Conservation (phyloP, 192 early-diverging fungal genomes). For the Linnemannia exigua region DNA sequence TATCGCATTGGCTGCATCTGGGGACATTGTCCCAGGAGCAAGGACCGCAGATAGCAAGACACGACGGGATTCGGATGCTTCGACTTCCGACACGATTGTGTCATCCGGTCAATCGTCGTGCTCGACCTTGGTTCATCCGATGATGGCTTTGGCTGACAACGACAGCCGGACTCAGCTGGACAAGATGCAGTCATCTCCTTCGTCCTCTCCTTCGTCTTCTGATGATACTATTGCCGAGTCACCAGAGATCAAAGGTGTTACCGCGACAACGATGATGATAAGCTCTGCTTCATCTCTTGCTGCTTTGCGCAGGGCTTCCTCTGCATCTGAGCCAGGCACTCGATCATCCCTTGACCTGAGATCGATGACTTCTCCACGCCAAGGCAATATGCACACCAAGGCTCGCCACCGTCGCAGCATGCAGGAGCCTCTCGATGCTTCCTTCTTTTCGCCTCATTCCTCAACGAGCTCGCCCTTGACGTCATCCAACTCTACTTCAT, state of each 20-base stretch:
- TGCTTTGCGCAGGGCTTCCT: background rate
- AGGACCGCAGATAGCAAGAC: slow-evolving; percentile 2
- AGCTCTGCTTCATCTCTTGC: slow-evolving; percentile 14
- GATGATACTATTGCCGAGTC: background rate
- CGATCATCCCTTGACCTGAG: slow-evolving; percentile 34
- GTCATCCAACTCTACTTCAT: background rate
- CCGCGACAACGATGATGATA: background rate
- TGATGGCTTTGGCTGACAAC: slow-evolving; percentile 2
- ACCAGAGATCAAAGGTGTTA: background rate
- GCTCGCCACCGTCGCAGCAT: slow-evolving; percentile 31
- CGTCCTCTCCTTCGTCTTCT: no score
- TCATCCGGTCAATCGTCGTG: slow-evolving; percentile 39
- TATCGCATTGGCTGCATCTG: background rate
- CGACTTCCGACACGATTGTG: slow-evolving; percentile 34
- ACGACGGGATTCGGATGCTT: slow-evolving; percentile 43
- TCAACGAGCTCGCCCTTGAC: background rate
- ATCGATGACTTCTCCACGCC: slow-evolving; percentile 10
- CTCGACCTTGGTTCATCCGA: slow-evolving; percentile 24
- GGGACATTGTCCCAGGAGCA: background rate
- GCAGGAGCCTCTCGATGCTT: slow-evolving; percentile 20
- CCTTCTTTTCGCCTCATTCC: background rate
- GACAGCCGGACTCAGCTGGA: slow-evolving; percentile 7
- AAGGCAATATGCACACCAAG: background rate
- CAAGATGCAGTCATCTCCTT: background rate
- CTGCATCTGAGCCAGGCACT: slow-evolving; percentile 20